These are phyloP conservation scores for Flaveria brownii DNA, from an alignment of 129 eudicot species.

Conservation along the genomic window DNA sequence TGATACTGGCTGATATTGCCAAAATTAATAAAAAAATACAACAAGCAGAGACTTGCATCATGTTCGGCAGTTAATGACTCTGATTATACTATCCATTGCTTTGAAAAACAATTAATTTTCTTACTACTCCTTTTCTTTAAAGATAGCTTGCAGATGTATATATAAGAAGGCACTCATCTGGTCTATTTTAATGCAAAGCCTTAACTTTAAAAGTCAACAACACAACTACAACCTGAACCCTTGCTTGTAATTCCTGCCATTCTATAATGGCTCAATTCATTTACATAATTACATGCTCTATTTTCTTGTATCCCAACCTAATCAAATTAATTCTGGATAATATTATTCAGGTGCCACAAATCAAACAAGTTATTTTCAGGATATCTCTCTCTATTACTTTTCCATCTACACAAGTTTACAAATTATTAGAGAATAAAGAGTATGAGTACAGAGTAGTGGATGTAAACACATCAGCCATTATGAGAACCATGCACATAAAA, in stretches of 20 bases:
- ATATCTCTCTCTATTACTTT: not conserved
- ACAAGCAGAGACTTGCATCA: not conserved
- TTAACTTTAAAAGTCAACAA: not conserved
- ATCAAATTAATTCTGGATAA: not conserved
- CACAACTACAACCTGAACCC: not conserved
- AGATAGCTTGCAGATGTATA: not conserved
- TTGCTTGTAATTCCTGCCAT: not conserved
- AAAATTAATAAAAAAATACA: not conserved
- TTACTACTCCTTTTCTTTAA: not conserved
- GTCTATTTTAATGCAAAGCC: not conserved
- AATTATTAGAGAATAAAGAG: not conserved
- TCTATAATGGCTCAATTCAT: not conserved
- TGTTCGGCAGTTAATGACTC: not conserved
- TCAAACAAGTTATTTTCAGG: not conserved
- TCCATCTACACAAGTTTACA: slow-evolving; percentile 11
- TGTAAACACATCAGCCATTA: not conserved
- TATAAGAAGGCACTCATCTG: not conserved
- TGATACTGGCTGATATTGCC: not conserved
- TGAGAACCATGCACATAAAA: slow-evolving; percentile 1
- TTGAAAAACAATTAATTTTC: not conserved
- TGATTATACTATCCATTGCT: not conserved
- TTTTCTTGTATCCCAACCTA: not conserved
- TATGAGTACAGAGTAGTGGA: not conserved
- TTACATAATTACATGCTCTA: not conserved
- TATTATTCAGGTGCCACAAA: not conserved